These are phyloP conservation scores for Phyllosticta paracitricarpa DNA, from an alignment of 2,329 filamentous ascomycete genomes.

Conservation along the genomic window DNA sequence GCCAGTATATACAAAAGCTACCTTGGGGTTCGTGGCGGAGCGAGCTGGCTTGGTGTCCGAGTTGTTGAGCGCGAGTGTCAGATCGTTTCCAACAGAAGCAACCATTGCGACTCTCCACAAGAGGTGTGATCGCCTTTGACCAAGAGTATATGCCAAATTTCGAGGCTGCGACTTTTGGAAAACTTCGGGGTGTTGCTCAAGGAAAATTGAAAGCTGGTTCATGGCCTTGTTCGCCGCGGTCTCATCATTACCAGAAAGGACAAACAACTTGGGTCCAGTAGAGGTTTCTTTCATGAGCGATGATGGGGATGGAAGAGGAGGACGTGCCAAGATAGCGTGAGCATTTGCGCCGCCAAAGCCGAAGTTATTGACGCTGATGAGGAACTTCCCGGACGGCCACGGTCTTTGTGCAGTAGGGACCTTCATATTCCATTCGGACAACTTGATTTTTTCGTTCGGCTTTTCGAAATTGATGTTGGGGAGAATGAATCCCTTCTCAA, in stretches of 20 bases:
- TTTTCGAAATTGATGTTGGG: slow-evolving; percentile 16
- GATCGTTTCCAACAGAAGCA: slow-evolving; percentile 2
- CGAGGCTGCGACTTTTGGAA: slow-evolving; percentile 6
- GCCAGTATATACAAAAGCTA: slow-evolving; percentile 21
- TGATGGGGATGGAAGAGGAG: not conserved
- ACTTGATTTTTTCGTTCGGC: slow-evolving; percentile 11
- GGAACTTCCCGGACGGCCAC: slow-evolving; percentile 7
- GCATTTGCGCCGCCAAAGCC: slow-evolving; percentile 13
- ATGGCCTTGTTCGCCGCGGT: not conserved
- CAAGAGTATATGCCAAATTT: slow-evolving; percentile 10
- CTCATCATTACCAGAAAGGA: slow-evolving; percentile 7
- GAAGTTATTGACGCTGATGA: slow-evolving; percentile 12
- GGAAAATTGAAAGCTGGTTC: slow-evolving; percentile 4
- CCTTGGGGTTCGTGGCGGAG: not conserved
- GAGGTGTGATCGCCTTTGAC: slow-evolving; percentile 4
- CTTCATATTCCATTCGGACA: slow-evolving; percentile 12
- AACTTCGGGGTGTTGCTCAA: slow-evolving; percentile 8
- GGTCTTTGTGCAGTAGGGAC: slow-evolving; percentile 3
- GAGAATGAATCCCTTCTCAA: slow-evolving; percentile 16
- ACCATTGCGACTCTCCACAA: slow-evolving; percentile 1
- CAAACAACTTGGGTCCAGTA: not conserved
- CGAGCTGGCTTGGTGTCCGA: not conserved
- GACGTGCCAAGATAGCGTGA: slow-evolving; percentile 8
- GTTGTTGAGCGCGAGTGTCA: not conserved
- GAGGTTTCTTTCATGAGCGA: not conserved